A percentile compares a stretch with the other conserved stretches of the same genome.
phyloP scores from a whole-genome alignment of 2,329 filamentous ascomycete species.

The Ophiostoma ips region DNA sequence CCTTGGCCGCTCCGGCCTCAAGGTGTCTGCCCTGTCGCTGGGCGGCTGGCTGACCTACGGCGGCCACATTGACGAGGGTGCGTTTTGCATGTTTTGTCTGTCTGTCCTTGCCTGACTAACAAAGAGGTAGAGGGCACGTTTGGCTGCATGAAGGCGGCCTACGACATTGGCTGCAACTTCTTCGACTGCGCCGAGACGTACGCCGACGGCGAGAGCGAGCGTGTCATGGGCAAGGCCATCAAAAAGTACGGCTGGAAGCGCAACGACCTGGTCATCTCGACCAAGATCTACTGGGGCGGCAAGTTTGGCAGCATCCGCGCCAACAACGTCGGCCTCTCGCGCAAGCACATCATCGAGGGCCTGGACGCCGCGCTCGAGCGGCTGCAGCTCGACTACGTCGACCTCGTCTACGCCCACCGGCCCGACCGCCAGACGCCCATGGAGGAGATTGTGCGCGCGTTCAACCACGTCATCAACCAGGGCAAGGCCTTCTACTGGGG shows the following conservation, averaged over 20 bases:
- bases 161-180: slow-evolving; percentile 47
- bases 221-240: slow-evolving; percentile 50
- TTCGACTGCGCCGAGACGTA: slow-evolving; percentile 48
- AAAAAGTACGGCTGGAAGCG: slow-evolving; percentile 46
- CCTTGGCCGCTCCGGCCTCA: slow-evolving; percentile 11
- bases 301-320: slow-evolving; percentile 43
- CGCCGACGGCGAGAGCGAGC: slow-evolving; percentile 46
- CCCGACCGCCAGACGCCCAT: slow-evolving; percentile 44
- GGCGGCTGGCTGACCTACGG: slow-evolving; percentile 40
- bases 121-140: slow-evolving; percentile 36
- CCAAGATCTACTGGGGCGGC: slow-evolving; percentile 51
- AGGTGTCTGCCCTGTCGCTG: slow-evolving; percentile 22
- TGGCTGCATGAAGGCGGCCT: slow-evolving; percentile 48
- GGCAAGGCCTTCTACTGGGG: slow-evolving; percentile 62
- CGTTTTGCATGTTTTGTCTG: neutral
- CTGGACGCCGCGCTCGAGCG: slow-evolving; percentile 43
- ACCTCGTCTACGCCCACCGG: slow-evolving; percentile 48
- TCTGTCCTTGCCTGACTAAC: neutral
- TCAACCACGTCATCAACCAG: slow-evolving; percentile 39
- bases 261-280: slow-evolving; percentile 46
- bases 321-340: slow-evolving; percentile 35
- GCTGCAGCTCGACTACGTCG: slow-evolving; percentile 51
- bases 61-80: slow-evolving; percentile 20
- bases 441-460: slow-evolving; percentile 46
- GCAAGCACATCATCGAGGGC: slow-evolving; percentile 42